A percentile compares a stretch with the other conserved stretches of the same genome.
These are phyloP conservation scores for Agarophyton chilense DNA, from an alignment of 23 red algal species.

Conservation along the genomic window DNA sequence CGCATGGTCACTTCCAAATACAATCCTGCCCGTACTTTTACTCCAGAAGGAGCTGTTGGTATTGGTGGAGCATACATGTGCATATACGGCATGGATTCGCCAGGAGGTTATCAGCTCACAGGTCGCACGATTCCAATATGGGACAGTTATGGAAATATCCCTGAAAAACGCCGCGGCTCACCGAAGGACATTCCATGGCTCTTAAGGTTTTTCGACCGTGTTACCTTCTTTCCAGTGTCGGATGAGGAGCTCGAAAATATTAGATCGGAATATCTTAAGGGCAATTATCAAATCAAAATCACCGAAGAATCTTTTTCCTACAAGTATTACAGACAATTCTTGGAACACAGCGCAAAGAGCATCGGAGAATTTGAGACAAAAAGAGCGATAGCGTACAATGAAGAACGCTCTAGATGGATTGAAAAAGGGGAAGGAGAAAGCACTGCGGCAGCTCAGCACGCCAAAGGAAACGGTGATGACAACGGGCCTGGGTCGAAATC, in stretches of 20 bases:
- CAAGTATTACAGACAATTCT: constrained; percentile 46
- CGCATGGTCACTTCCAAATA: constrained; percentile 79
- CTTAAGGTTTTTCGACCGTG: constrained; percentile 71
- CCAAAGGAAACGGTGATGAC: neutral
- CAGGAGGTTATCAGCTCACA: constrained; percentile 78
- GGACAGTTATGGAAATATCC: constrained; percentile 73
- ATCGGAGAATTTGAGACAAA: constrained; percentile 51
- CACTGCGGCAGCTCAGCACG: constrained; percentile 64
- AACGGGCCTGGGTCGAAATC: neutral
- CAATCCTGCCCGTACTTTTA: constrained; percentile 73
- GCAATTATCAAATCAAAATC: constrained; percentile 68
- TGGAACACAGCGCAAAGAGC: constrained; percentile 1
- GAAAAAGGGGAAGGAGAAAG: constrained; percentile 67
- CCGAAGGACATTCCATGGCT: constrained; percentile 67
- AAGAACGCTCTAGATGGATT: constrained; percentile 53
- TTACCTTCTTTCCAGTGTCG: constrained; percentile 52
- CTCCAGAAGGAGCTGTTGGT: constrained; percentile 77
- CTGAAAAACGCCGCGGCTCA: constrained; percentile 51
- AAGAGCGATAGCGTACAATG: constrained; percentile 41
- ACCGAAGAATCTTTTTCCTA: constrained; percentile 58
- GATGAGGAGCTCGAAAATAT: constrained; percentile 69
- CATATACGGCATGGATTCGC: constrained; percentile 80
- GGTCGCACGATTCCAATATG: constrained; percentile 80
- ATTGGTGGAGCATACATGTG: constrained; percentile 81
- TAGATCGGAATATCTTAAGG: constrained; percentile 42